Evolutionary conservation across 306 rosid genomes (phyloP), one percentile per base, ranked within the genome.

Genomic region (Abrus pulchellus): DNA sequence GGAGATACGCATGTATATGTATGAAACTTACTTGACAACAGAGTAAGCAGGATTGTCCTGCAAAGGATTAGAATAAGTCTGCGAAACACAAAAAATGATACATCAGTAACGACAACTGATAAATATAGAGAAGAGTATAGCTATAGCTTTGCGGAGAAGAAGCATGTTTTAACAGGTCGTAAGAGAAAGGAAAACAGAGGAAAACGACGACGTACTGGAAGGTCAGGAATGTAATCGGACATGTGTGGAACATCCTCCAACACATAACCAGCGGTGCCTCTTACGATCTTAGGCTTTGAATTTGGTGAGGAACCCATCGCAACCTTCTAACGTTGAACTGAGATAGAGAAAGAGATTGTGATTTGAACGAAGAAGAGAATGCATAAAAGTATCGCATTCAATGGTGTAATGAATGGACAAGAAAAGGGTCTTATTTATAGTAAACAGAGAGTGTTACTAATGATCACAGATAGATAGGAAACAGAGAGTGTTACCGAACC

Each of bases 21-120:
- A 60, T 36, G 1, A 77, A 73, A 76, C 91, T 76, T 83, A 96
- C 98, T 93, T 96, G 48, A 96, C 99, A 0, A 92, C 99, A 8
- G 99, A 96, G 80, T 93, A 96, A 5, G 98, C 97, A 55, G 98
- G 90, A 85, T 92, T 92, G 86, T 90, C 91, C 83, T 96, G 97
- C 86, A 96, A 84, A 1, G 97, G 99, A 89, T 96, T 96, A 10
- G 90, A 30, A 86, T 87, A 83, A 3, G 93, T 89, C 98, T 95
- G 89, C 76, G 66, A 44, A n/a, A 56, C 57, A 83, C 4, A 65
- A 36, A 71, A 50, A 33, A 33, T 5, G 9, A 47, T 9, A 40
- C 1, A 14, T 47, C 9, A 65, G 27, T 48, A 50, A 44, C 3
- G 20, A 47, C 9, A 3, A 44, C 48, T 44, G 20, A 20, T 0